A percentile compares a stretch with the other conserved stretches of the same genome.
These are phyloP conservation scores for Hygrocybe punicea DNA, from an alignment of 768 basidiomycete species.

Conservation along the genomic window DNA sequence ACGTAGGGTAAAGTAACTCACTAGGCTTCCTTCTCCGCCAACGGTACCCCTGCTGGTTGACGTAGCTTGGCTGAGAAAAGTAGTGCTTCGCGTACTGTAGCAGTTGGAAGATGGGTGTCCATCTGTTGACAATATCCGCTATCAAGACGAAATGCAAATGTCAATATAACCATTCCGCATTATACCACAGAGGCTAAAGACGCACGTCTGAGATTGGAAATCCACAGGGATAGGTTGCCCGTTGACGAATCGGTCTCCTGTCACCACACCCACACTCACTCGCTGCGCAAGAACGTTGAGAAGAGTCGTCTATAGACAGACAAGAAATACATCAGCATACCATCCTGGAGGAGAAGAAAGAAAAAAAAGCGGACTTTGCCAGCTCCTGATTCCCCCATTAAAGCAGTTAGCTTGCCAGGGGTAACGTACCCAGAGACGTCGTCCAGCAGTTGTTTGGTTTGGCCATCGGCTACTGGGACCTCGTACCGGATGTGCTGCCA, in stretches of 20 bases:
- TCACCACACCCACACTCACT: conserved; percentile 44
- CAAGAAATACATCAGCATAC: not conserved
- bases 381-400: conserved; percentile 60
- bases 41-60: conserved; percentile 62
- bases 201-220: conserved; percentile 59
- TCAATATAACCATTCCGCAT: too few species aligned
- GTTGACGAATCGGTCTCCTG: conserved; percentile 54
- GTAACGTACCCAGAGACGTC: conserved; percentile 76
- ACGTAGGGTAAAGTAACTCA: conserved; percentile 34
- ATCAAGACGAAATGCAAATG: not conserved
- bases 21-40: conserved; percentile 76
- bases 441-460: conserved; percentile 52
- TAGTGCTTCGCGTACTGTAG: conserved; percentile 79
- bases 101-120: conserved; percentile 71
- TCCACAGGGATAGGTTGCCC: conserved; percentile 50
- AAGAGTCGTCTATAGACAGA: conserved; percentile 50
- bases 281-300: conserved; percentile 57
- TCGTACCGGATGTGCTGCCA: conserved; percentile 73
- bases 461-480: conserved; percentile 50
- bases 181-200: not conserved
- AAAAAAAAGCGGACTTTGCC: conserved; percentile 39
- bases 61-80: conserved; percentile 76
- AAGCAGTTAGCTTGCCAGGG: conserved; percentile 76
- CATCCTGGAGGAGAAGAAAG: conserved; percentile 50
- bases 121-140: conserved; percentile 86